Base-by-base conservation (phyloP, 2,329 filamentous ascomycete genomes). In the Cladosporium sp. region DNA sequence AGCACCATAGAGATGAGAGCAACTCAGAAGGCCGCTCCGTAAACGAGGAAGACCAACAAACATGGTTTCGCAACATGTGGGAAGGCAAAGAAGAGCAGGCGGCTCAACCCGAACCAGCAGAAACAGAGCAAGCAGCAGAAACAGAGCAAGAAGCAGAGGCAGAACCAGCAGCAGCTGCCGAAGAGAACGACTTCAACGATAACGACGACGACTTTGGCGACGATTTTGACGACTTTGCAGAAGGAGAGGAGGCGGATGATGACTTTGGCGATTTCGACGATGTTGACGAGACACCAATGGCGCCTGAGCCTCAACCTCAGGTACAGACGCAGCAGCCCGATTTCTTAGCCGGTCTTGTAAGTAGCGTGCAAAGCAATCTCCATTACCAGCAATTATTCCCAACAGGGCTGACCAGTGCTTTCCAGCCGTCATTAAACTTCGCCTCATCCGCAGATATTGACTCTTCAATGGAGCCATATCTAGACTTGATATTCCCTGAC, bases 161-260 rank as follows among this genome's bases (percentile, higher is more conserved):
- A 63, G 55, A 57, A 58, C 49, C 32, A 24, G 34, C 60, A 63
- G 34, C 28, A 55, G 32, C 52, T 32, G 51, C 68, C 59, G 67
- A 67, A 47, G 64, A 69, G 54, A 65, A 85, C 70, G 85, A 87
- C 72, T 86, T 88, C 72, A 86, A 85, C 59, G 84, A 82, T 68
- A 80, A 81, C 65, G 82, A 82, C 70, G 83, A 80, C 21, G 82
- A 82, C 70, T 83, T 80, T 21, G 77, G 78, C 62, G 88, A 87
- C 68, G 89, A 91, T 73, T 92, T 92, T 79, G 88, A 88, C 74
- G 84, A 89, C 68, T 87, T 88, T 74, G 82, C 84, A 73, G 79
- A 83, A 71, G 61, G 61, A 44, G 21, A 64, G 41, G 80, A 86
- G 69, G 81, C 78, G 51, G 76, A 77, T 59, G 81, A 82, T 73